Evolutionary conservation across 2,329 filamentous ascomycete genomes (phyloP).

Genomic region (Helicocarpus griseus): DNA sequence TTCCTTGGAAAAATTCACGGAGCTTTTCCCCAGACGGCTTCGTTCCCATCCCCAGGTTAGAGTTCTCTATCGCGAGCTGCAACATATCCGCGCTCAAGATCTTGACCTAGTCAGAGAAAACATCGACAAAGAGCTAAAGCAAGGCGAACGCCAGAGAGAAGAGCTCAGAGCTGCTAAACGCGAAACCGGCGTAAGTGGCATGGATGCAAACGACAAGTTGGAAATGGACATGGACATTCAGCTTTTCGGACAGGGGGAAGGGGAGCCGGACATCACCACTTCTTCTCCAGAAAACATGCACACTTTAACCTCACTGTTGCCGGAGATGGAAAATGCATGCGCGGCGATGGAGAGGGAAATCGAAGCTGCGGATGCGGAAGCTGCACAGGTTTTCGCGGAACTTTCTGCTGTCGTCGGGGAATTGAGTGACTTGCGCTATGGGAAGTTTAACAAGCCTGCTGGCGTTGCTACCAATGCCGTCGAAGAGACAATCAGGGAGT

Average conservation of each 20-base stretch:
- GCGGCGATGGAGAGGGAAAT: constrained; percentile 60
- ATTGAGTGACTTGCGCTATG: constrained; percentile 75
- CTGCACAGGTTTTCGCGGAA: constrained; percentile 48
- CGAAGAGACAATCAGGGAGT: constrained; percentile 57
- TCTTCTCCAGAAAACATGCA: constrained; percentile 42
- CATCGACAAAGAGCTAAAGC: constrained; percentile 29
- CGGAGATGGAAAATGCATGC: constrained; percentile 59
- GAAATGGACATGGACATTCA: constrained; percentile 42
- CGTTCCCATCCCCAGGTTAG: constrained; percentile 59
- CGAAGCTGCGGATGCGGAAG: constrained; percentile 54
- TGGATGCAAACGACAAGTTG: constrained; percentile 24
- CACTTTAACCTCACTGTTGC: constrained; percentile 54
- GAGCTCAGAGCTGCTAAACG: constrained; percentile 26
- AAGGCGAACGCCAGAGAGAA: constrained; percentile 28
- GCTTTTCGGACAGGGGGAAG: constrained; percentile 50
- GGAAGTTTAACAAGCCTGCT: constrained; percentile 48
- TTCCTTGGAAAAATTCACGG: constrained; percentile 63
- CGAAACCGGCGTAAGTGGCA: constrained; percentile 25
- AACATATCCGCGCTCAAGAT: constrained; percentile 59
- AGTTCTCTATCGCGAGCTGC: constrained; percentile 67
- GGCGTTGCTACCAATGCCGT: constrained; percentile 51
- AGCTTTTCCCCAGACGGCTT: constrained; percentile 61
- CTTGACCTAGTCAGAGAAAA: constrained; percentile 57
- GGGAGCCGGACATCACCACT: constrained; percentile 18
- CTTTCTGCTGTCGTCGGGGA: constrained; percentile 59